A percentile compares a stretch with the other conserved stretches of the same genome.
These are phyloP conservation scores for Pterocarpus santalinus DNA, from an alignment of 306 rosid genomes.

Conservation along the genomic window DNA sequence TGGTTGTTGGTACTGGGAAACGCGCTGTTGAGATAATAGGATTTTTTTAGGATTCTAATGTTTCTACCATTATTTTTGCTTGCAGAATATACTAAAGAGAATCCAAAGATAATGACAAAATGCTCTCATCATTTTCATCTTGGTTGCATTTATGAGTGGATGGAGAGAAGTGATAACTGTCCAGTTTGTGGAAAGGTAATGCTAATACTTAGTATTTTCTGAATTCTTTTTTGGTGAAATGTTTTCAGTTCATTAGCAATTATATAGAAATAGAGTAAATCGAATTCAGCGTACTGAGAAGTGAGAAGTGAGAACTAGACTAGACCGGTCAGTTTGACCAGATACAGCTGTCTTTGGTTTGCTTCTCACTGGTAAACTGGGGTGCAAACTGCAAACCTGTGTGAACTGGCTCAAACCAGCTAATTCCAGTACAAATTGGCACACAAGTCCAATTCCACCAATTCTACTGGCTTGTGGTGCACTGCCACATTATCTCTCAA, in stretches of 20 bases:
- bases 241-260: constrained; percentile 24
- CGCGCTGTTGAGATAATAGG: constrained; percentile 16
- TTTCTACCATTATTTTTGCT: constrained; percentile 29
- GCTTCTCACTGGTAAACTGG: constrained; percentile 2
- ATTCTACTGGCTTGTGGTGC: constrained; percentile 6
- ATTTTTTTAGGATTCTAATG: constrained; percentile 38
- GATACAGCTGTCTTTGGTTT: constrained; percentile 3
- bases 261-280: constrained; percentile 14
- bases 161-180: constrained; percentile 99
- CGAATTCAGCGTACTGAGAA: constrained; percentile 2
- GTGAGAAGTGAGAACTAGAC: neutral
- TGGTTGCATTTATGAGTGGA: constrained; percentile 99
- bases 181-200: constrained; percentile 99
- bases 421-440: constrained; percentile 15
- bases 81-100: constrained; percentile 89
- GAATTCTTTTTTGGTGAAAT: neutral
- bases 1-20: constrained; percentile 31
- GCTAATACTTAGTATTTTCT: constrained; percentile 1
- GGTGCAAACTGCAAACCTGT: neutral
- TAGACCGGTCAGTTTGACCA: neutral
- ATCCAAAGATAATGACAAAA: constrained; percentile 93
- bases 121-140: constrained; percentile 98
- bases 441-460: neutral
- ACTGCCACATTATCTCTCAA: neutral
- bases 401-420: neutral